Percentiles rank a stretch among this genome's conserved stretches.
Conservation (phyloP, 495 filamentous ascomycete genomes). For the Podospora pseudopauciseta region DNA sequence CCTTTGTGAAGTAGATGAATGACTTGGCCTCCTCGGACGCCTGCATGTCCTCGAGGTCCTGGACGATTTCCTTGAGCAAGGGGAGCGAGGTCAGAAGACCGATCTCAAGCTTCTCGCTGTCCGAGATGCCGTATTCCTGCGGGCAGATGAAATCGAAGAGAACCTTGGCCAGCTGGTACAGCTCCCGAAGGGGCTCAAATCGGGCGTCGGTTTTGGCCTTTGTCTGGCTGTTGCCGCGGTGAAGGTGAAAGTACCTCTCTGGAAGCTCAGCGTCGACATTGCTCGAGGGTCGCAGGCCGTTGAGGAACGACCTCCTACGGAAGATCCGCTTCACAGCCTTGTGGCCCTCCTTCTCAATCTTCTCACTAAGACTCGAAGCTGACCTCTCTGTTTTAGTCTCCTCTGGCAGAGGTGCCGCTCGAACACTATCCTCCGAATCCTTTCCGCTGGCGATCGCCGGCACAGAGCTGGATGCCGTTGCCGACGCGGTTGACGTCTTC, state of each 20-base stretch:
- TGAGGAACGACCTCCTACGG: conserved; percentile 49
- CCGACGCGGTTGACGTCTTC: not conserved
- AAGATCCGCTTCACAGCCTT: conserved; percentile 51
- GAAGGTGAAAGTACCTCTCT: conserved; percentile 83
- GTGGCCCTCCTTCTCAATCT: conserved; percentile 33
- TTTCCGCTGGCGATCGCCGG: conserved; percentile 2
- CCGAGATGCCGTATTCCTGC: conserved; percentile 94
- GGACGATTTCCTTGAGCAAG: conserved; percentile 90
- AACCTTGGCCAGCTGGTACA: conserved; percentile 90
- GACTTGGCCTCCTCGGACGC: conserved; percentile 88
- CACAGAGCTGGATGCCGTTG: not conserved
- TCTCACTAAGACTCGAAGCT: conserved; percentile 26
- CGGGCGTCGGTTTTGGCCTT: conserved; percentile 81
- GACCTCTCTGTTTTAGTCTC: conserved; percentile 10
- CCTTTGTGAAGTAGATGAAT: conserved; percentile 98
- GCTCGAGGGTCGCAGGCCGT: conserved; percentile 28
- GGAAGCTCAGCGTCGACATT: conserved; percentile 42
- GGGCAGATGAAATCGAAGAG: conserved; percentile 98
- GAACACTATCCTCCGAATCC: conserved; percentile 21
- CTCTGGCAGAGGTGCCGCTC: not conserved
- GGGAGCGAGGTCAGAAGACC: conserved; percentile 90
- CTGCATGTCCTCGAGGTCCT: conserved; percentile 95
- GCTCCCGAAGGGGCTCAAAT: conserved; percentile 80
- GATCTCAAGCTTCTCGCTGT: conserved; percentile 95
- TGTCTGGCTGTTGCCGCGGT: conserved; percentile 68